Conservation (phyloP, 2,329 filamentous ascomycete genomes). For the Sarocladiaceae sp. region DNA sequence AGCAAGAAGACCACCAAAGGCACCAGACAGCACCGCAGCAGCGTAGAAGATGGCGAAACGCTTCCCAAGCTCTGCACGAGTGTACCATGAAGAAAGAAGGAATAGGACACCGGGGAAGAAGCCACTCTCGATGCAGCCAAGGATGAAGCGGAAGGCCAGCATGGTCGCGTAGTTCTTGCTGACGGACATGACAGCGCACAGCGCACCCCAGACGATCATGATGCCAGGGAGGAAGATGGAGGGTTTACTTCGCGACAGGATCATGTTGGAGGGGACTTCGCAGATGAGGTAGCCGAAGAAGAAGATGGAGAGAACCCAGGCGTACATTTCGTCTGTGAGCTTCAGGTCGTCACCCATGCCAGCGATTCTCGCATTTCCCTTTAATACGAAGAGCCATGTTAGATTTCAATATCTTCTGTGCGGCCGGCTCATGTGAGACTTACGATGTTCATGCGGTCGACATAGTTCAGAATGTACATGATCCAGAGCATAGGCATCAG, state of each 20-base stretch:
- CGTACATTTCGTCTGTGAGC: slow-evolving; percentile 41
- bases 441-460: slow-evolving; percentile 24
- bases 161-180: slow-evolving; percentile 41
- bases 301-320: slow-evolving; percentile 45
- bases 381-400: background rate
- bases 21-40: slow-evolving; percentile 52
- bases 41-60: slow-evolving; percentile 53
- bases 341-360: slow-evolving; percentile 40
- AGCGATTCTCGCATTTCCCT: slow-evolving; percentile 43
- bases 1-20: slow-evolving; percentile 57
- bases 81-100: slow-evolving; percentile 52
- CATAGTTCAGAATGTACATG: slow-evolving; percentile 30
- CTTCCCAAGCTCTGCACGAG: slow-evolving; percentile 44
- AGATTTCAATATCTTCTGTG: background rate
- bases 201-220: slow-evolving; percentile 38
- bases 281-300: slow-evolving; percentile 47
- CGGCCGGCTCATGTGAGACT: slow-evolving; percentile 6
- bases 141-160: slow-evolving; percentile 36
- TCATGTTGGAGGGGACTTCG: slow-evolving; percentile 47
- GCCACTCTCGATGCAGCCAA: slow-evolving; percentile 44
- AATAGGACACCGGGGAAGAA: slow-evolving; percentile 47
- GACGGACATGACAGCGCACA: slow-evolving; percentile 40
- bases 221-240: slow-evolving; percentile 43
- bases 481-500: slow-evolving; percentile 46
- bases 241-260: slow-evolving; percentile 41